Percentiles rank a stretch among this genome's conserved stretches.
These are phyloP conservation scores for Talaromyces pinophilus DNA, from an alignment of 2,329 filamentous ascomycete genomes.

Conservation along the genomic window DNA sequence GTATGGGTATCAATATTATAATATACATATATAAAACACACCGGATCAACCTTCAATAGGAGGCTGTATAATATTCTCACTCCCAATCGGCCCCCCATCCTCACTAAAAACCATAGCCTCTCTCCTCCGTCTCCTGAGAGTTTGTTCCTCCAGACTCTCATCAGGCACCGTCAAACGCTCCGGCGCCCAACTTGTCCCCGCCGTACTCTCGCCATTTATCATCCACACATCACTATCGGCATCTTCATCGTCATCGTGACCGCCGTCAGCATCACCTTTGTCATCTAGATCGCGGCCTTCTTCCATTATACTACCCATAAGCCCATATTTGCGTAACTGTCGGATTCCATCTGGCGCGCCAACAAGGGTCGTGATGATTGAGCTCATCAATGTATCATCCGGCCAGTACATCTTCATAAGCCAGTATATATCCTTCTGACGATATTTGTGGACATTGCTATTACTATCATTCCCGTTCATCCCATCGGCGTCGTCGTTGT, in stretches of 20 bases:
- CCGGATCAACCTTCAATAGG: conserved; percentile 29
- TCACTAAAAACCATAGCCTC: conserved; percentile 92
- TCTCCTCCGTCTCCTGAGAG: conserved; percentile 71
- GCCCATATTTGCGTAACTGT: conserved; percentile 45
- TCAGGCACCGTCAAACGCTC: conserved; percentile 35
- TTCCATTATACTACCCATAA: conserved; percentile 47
- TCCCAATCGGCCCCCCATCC: conserved; percentile 71
- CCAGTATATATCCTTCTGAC: conserved; percentile 42
- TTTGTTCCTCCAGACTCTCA: conserved; percentile 58
- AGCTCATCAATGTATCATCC: conserved; percentile 48
- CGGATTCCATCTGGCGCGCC: conserved; percentile 42
- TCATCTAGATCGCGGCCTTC: conserved; percentile 46
- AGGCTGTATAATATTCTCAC: conserved; percentile 76
- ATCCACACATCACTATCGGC: conserved; percentile 54
- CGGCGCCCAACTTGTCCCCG: conserved; percentile 43
- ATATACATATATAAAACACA: conserved; percentile 21
- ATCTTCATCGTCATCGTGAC: conserved; percentile 55
- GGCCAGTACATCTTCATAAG: conserved; percentile 46
- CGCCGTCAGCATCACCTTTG: conserved; percentile 43
- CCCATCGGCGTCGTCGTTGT: conserved; percentile 43
- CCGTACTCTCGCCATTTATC: conserved; percentile 56
- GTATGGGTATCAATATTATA: conserved; percentile 36
- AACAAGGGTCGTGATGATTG: conserved; percentile 44
- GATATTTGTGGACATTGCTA: conserved; percentile 27
- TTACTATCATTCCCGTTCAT: background rate